A percentile compares a stretch with the other conserved stretches of the same genome.
phyloP scores from a whole-genome alignment of 176 grass and related monocot genomes.

The Lolium rigidum region DNA sequence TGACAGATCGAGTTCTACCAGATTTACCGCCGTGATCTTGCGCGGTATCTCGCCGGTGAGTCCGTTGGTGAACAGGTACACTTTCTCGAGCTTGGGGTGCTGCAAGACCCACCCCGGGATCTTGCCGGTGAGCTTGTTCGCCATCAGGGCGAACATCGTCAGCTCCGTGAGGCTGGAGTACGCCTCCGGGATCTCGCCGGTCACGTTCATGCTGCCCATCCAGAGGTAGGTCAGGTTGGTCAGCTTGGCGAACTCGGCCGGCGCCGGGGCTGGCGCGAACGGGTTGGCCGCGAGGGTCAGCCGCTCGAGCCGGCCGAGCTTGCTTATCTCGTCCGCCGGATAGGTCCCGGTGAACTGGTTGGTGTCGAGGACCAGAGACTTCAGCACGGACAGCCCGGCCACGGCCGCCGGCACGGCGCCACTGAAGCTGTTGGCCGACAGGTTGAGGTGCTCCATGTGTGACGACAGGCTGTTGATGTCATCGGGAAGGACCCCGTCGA shows the following conservation, averaged over 20 bases:
- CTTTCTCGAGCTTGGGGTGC: conserved; percentile 4
- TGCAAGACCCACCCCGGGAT: conserved; percentile 62
- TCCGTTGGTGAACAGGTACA: conserved; percentile 50
- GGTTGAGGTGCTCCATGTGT: conserved; percentile 50
- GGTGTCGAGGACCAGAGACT: conserved; percentile 39
- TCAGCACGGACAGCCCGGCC: conserved; percentile 39
- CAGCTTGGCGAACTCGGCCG: conserved; percentile 42
- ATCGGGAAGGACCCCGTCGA: conserved; percentile 55
- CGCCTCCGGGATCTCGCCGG: conserved; percentile 58
- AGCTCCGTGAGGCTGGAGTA: conserved; percentile 47
- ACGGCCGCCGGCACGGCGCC: conserved; percentile 57
- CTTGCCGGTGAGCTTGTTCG: conserved; percentile 46
- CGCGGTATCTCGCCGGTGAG: conserved; percentile 51
- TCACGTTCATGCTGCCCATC: conserved; percentile 37
- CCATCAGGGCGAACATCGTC: not conserved
- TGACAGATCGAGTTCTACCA: conserved; percentile 59
- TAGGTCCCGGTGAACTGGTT: conserved; percentile 69
- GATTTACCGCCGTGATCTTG: conserved; percentile 6
- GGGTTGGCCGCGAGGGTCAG: conserved; percentile 54
- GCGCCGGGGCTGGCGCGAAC: conserved; percentile 49
- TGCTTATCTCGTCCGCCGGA: conserved; percentile 46
- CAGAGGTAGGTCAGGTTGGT: conserved; percentile 57
- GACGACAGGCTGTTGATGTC: conserved; percentile 44
- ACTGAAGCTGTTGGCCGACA: conserved; percentile 55
- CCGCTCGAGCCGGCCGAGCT: conserved; percentile 21